Base-by-base conservation (phyloP, 148 eudicot genomes). In the Talinum fruticosum region DNA sequence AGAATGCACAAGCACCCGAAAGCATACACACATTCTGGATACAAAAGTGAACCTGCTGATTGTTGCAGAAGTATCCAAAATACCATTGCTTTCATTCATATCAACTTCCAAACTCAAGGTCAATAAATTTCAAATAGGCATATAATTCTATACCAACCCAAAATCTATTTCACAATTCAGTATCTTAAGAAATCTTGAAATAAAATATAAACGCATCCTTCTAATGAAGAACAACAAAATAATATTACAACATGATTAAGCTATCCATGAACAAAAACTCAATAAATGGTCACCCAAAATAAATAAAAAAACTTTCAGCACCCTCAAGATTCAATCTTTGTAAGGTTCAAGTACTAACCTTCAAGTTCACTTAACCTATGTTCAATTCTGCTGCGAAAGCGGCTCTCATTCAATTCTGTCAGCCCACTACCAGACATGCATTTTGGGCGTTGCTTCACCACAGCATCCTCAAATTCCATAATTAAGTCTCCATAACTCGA, bases 291-390 rank as follows among this genome's bases (percentile, higher is more conserved):
- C 62, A 30, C 21, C 23, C 64, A 34, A 78, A 24, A 73, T 14
- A 57, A 54, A 12, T 21, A 34, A 66, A 23, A 23, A 30, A 47
- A n/a, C n/a, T 49, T n/a, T 71, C 53, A 37, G 18, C 73, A 74
- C 19, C 29, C 41, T 29, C 75, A 71, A 76, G 41, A 41, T 37
- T 24, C 30, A 38, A 69, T 72, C 45, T 44, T 5, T 8, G 16
- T 15, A 37, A 70, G 53, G 34, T 21, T 34, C 44, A 72, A 29
- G 53, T 65, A 79, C 79, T 74, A 85, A 96, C 99, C 99, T 87
- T 96, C 97, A 81, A 96, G 93, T 83, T 93, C 97, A 74, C 77
- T 76, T 71, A 96, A 74, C 8, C 99, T 97, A 68, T 84, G 93
- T 84, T 91, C 91, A 67, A 93, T 81, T 44, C 80, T 85, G 86